These are phyloP conservation scores for Spergularia bocconei DNA, from an alignment of 148 eudicot species.

Conservation along the genomic window DNA sequence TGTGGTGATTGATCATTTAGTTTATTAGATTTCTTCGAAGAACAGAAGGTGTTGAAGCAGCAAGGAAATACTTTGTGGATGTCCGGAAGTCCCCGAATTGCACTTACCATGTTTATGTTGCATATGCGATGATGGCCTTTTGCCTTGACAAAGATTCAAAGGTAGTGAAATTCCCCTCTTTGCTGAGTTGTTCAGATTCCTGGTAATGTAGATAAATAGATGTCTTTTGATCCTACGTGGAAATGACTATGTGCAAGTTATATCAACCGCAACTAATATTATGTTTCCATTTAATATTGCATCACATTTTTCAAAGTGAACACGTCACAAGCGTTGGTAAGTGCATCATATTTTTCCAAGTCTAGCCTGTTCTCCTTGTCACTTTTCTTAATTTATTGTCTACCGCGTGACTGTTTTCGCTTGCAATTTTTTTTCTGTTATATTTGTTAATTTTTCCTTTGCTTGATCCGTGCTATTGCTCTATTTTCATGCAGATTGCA, in stretches of 20 bases:
- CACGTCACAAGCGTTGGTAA: too few species aligned
- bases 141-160: constrained; percentile 97
- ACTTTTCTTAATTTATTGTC: too few species aligned
- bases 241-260: not conserved
- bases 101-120: constrained; percentile 94
- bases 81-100: constrained; percentile 87
- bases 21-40: constrained; percentile 94
- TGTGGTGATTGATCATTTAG: constrained; percentile 52
- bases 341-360: too few species aligned
- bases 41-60: constrained; percentile 97
- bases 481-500: constrained; percentile 62
- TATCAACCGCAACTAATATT: too few species aligned
- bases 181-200: not conserved
- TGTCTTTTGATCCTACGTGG: constrained; percentile 6
- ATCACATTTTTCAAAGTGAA: too few species aligned
- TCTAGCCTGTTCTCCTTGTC: too few species aligned
- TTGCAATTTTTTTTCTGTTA: not conserved
- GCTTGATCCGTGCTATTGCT: constrained; percentile 19
- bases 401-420: too few species aligned
- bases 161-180: constrained; percentile 39
- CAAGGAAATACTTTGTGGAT: constrained; percentile 88
- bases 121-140: constrained; percentile 94
- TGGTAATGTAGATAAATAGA: not conserved
- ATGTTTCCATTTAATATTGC: too few species aligned
- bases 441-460: not conserved